Conservation (phyloP, 1,284 basidiomycete genomes). For the Psilocybe mexicana region DNA sequence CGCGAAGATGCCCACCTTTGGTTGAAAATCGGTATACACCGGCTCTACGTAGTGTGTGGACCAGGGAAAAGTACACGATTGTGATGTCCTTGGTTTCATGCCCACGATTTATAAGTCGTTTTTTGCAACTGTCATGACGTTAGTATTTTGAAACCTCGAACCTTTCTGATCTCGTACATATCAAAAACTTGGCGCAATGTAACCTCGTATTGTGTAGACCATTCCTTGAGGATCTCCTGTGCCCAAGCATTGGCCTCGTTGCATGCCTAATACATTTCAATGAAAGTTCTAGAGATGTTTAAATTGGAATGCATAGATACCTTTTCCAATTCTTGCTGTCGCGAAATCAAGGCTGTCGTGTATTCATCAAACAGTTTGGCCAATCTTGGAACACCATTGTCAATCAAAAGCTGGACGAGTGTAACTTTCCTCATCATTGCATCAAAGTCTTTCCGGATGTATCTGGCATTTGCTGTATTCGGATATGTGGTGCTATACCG, state of each 20-base stretch:
- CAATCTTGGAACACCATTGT: conserved; percentile 18
- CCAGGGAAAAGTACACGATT: conserved; percentile 11
- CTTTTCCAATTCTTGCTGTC: conserved; percentile 5
- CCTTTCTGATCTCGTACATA: conserved; percentile 6
- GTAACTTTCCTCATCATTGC: conserved; percentile 23
- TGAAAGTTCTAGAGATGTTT: background rate
- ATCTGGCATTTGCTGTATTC: conserved; percentile 20
- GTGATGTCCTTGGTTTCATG: conserved; percentile 17
- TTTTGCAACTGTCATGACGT: conserved; percentile 14
- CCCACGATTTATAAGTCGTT: conserved; percentile 18
- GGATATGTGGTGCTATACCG: conserved; percentile 20
- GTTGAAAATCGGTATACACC: conserved; percentile 11
- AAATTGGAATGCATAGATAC: conserved; percentile 4
- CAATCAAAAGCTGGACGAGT: conserved; percentile 20
- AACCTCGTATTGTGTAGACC: conserved; percentile 14
- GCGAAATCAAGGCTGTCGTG: background rate
- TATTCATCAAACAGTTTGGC: conserved; percentile 17
- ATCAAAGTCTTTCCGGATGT: conserved; percentile 19
- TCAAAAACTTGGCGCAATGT: conserved; percentile 1
- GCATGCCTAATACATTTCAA: conserved; percentile 10
- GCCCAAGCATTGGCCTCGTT: conserved; percentile 23
- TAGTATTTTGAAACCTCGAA: background rate
- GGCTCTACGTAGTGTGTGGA: conserved; percentile 7
- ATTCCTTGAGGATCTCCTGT: conserved; percentile 15
- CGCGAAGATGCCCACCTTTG: conserved; percentile 4